A percentile compares a stretch with the other conserved stretches of the same genome.
Evolutionary conservation across 2,329 filamentous ascomycete species (phyloP).

Genomic region (Xylaria sp.): DNA sequence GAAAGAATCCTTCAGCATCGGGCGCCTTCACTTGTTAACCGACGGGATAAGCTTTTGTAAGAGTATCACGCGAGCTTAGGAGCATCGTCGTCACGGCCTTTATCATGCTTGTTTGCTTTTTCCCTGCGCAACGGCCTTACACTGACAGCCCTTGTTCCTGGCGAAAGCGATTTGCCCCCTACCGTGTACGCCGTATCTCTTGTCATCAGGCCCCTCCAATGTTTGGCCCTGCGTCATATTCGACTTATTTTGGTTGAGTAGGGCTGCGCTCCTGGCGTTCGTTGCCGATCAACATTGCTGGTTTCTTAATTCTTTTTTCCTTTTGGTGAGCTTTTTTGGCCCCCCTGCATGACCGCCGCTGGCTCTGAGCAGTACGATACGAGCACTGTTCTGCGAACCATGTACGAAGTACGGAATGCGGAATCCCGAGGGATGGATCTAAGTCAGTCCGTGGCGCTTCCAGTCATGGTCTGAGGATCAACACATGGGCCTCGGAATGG

Average conservation of each 20-base stretch:
- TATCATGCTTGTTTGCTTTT: slow-evolving; percentile 17
- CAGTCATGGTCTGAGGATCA: not conserved
- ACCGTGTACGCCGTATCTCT: not conserved
- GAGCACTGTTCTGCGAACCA: not conserved
- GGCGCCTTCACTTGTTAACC: not conserved
- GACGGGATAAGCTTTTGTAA: slow-evolving; percentile 6
- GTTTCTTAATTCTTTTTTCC: not conserved
- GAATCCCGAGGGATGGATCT: not conserved
- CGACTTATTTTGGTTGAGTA: not conserved
- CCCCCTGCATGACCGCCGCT: not conserved
- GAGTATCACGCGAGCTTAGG: slow-evolving; percentile 35
- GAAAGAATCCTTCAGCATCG: not conserved
- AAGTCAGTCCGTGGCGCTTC: not conserved
- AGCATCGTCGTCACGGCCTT: slow-evolving; percentile 32
- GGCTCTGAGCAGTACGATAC: not conserved
- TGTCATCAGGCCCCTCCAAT: not conserved
- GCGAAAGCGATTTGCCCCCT: slow-evolving; percentile 32
- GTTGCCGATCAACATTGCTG: not conserved
- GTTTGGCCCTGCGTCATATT: slow-evolving; percentile 35
- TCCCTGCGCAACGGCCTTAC: slow-evolving; percentile 47
- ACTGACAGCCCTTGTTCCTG: slow-evolving; percentile 40
- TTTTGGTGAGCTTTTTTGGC: not conserved
- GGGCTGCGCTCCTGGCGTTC: not conserved
- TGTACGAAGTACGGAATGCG: not conserved
- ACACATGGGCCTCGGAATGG: not conserved